A percentile compares a stretch with the other conserved stretches of the same genome.
Evolutionary conservation across 2,329 filamentous ascomycete genomes (phyloP).

Genomic region (Botrytis sinoallii): DNA sequence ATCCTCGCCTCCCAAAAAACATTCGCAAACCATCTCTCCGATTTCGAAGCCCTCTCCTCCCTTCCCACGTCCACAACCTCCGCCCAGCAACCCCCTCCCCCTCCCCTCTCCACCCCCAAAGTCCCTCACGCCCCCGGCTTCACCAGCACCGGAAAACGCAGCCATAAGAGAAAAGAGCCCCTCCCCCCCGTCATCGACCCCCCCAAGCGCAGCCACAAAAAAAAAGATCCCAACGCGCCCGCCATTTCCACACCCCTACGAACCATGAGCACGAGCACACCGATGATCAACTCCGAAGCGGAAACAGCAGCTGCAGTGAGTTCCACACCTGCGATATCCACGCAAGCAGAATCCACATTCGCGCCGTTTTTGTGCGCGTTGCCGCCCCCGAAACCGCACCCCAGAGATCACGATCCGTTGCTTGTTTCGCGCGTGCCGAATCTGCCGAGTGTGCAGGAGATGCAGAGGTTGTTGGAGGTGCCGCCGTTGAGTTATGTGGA

Average conservation of each 20-base stretch:
- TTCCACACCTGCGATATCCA: constrained; percentile 35
- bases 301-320: constrained; percentile 14
- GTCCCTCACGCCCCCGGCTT: constrained; percentile 23
- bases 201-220: constrained; percentile 29
- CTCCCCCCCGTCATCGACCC: not conserved
- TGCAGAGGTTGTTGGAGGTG: constrained; percentile 60
- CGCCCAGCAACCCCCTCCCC: constrained; percentile 26
- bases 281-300: not conserved
- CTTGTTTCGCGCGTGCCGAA: constrained; percentile 57
- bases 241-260: not conserved
- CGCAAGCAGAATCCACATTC: constrained; percentile 36
- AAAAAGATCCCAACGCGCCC: constrained; percentile 30
- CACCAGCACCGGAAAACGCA: constrained; percentile 30
- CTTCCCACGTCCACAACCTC: constrained; percentile 40
- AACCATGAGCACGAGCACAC: not conserved
- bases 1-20: constrained; percentile 80
- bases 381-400: constrained; percentile 38
- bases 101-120: constrained; percentile 30
- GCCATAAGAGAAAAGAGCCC: constrained; percentile 15
- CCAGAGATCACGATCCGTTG: constrained; percentile 55
- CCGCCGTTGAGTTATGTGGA: constrained; percentile 68
- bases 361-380: constrained; percentile 22
- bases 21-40: constrained; percentile 78
- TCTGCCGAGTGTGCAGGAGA: constrained; percentile 57
- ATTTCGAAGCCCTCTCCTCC: constrained; percentile 62